These are phyloP conservation scores for Cryptococcus jaspeensis DNA, from an alignment of 1,284 basidiomycete species.

Conservation along the genomic window DNA sequence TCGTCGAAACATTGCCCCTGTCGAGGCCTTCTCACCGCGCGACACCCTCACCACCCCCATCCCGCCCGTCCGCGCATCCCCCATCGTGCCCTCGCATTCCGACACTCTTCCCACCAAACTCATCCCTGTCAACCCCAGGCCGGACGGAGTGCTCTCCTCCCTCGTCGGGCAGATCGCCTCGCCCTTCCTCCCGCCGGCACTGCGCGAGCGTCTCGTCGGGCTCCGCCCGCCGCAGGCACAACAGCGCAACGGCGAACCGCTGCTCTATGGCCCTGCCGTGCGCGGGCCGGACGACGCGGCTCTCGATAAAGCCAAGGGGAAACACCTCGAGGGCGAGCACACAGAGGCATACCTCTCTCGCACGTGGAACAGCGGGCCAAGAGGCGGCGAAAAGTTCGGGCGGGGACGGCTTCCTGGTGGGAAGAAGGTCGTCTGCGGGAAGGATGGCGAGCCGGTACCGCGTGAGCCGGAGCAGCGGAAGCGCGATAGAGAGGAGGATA, in stretches of 20 bases:
- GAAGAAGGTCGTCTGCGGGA: conserved; percentile 32
- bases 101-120: conserved; percentile 25
- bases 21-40: conserved; percentile 30
- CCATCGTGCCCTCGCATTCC: conserved; percentile 38
- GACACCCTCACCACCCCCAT: conserved; percentile 32
- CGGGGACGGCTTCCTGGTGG: conserved; percentile 34
- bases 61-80: conserved; percentile 28
- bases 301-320: conserved; percentile 37
- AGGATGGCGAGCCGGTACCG: neutral
- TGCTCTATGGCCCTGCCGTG: conserved; percentile 37
- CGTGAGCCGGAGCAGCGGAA: neutral
- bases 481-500: neutral
- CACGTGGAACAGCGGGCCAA: conserved; percentile 43
- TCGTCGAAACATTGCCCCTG: conserved; percentile 32
- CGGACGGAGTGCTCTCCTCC: conserved; percentile 26
- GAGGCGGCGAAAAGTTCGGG: conserved; percentile 33
- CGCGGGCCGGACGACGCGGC: conserved; percentile 36
- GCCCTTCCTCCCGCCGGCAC: conserved; percentile 35
- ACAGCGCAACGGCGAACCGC: conserved; percentile 19
- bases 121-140: conserved; percentile 36
- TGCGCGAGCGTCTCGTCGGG: conserved; percentile 42
- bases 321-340: conserved; percentile 22
- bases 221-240: conserved; percentile 36
- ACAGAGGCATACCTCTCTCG: conserved; percentile 22
- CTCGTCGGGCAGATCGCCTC: conserved; percentile 39